Evolutionary conservation across 2,329 filamentous ascomycete species (phyloP).

Genomic region (Colletotrichum salicis): DNA sequence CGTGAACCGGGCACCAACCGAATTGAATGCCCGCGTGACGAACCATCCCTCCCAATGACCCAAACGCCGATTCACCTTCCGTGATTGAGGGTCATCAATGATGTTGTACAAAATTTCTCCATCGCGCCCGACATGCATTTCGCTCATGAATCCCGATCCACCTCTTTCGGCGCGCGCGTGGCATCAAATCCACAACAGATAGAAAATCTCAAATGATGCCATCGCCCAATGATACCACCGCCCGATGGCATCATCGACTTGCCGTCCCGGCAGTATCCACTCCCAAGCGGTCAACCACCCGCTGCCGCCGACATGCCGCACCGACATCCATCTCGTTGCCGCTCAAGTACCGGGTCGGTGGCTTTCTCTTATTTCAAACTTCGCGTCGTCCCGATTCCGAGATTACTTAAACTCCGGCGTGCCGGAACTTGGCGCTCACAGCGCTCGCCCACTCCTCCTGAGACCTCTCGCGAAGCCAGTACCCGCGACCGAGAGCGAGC

Average conservation of each 20-base stretch:
- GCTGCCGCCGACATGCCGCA: conserved; percentile 32
- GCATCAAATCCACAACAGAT: conserved; percentile 7
- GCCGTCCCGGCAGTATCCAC: conserved; percentile 1
- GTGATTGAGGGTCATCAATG: not conserved
- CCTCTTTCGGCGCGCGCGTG: not conserved
- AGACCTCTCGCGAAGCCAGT: conserved; percentile 81
- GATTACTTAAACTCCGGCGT: conserved; percentile 14
- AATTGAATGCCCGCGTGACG: not conserved
- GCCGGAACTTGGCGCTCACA: conserved; percentile 53
- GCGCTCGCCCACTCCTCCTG: conserved; percentile 77
- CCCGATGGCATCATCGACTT: conserved; percentile 29
- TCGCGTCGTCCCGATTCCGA: not conserved
- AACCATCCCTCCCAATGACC: not conserved
- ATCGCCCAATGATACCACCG: conserved; percentile 17
- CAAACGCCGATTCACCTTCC: conserved; percentile 13
- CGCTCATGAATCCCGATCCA: not conserved
- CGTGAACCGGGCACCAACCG: not conserved
- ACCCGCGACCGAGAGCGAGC: conserved; percentile 77
- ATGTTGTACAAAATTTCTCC: not conserved
- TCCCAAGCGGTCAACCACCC: not conserved
- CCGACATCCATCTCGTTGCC: conserved; percentile 23
- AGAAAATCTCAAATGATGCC: not conserved
- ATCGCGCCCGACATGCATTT: conserved; percentile 1
- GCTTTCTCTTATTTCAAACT: not conserved
- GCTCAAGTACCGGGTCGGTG: not conserved